phyloP scores from a whole-genome alignment of 75 land plant species.

The Chamaecyparis obtusa region DNA sequence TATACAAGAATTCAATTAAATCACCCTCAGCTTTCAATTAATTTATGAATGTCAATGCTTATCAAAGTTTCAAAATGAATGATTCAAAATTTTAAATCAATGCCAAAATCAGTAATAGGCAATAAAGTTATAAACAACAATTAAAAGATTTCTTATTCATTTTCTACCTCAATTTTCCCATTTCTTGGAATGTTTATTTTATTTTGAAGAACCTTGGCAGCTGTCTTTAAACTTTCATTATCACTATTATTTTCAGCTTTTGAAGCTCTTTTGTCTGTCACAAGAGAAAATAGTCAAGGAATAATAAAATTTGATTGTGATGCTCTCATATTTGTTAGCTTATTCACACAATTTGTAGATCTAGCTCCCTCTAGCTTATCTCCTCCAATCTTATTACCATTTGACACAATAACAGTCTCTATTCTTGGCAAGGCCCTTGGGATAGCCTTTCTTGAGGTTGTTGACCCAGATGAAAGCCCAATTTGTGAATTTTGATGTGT shows the following conservation, averaged over 20 bases:
- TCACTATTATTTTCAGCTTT: neutral
- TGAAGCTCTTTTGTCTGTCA: slow-evolving; percentile 2
- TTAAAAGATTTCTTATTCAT: neutral
- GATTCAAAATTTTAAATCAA: no score
- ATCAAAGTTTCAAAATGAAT: no score
- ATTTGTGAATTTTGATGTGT: neutral
- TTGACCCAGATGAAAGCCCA: neutral
- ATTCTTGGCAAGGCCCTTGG: neutral
- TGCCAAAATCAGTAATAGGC: no score
- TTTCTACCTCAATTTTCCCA: neutral
- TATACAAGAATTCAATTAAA: neutral
- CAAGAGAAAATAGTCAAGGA: neutral
- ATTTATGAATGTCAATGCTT: no score
- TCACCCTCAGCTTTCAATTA: neutral
- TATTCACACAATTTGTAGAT: neutral
- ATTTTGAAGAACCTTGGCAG: neutral
- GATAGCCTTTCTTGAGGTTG: neutral
- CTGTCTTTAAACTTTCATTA: neutral
- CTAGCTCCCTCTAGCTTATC: neutral
- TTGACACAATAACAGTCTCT: neutral
- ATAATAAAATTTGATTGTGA: neutral
- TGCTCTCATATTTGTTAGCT: neutral
- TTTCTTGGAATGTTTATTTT: neutral
- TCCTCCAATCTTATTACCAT: neutral
- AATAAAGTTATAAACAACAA: no score